Evolutionary conservation across 1,284 basidiomycete species (phyloP).

Genomic region (Cystobasidiaceae sp.): DNA sequence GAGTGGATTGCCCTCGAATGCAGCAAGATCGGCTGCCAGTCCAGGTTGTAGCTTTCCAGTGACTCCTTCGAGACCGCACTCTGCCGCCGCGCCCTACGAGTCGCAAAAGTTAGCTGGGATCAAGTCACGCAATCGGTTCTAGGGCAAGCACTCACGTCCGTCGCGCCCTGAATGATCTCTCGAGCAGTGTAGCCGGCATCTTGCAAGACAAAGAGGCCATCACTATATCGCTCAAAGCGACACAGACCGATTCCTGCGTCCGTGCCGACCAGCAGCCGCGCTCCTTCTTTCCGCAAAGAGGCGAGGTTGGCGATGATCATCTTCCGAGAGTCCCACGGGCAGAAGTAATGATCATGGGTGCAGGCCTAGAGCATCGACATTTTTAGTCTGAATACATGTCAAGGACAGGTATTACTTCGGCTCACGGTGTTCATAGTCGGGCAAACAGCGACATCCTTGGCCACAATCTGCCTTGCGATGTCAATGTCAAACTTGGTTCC

Average conservation of each 20-base stretch:
- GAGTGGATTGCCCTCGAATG: slow-evolving; percentile 14
- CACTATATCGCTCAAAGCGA: slow-evolving; percentile 14
- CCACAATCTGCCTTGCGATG: slow-evolving; percentile 2
- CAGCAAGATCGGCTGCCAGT: slow-evolving; percentile 6
- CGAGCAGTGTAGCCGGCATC: slow-evolving; percentile 10
- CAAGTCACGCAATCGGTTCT: too few species aligned
- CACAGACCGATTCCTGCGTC: slow-evolving; percentile 22
- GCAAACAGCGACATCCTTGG: slow-evolving; percentile 10
- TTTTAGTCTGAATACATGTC: background rate
- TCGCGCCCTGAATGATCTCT: slow-evolving; percentile 9
- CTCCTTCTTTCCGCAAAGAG: background rate
- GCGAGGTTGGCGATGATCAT: slow-evolving; percentile 6
- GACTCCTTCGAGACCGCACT: background rate
- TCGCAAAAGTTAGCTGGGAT: background rate
- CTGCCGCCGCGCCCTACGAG: slow-evolving; percentile 3
- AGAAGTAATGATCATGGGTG: slow-evolving; percentile 10
- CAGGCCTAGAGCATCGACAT: background rate
- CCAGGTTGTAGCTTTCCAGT: background rate
- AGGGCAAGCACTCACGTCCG: slow-evolving; percentile 8
- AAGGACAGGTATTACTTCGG: background rate
- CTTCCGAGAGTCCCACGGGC: slow-evolving; percentile 9
- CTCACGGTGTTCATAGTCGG: slow-evolving; percentile 21
- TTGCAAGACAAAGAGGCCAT: slow-evolving; percentile 6
- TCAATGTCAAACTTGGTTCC: slow-evolving; percentile 7
- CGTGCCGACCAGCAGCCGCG: slow-evolving; percentile 3